phyloP scores from a whole-genome alignment of 805 yeast species.

The Starmerella roubikii region DNA sequence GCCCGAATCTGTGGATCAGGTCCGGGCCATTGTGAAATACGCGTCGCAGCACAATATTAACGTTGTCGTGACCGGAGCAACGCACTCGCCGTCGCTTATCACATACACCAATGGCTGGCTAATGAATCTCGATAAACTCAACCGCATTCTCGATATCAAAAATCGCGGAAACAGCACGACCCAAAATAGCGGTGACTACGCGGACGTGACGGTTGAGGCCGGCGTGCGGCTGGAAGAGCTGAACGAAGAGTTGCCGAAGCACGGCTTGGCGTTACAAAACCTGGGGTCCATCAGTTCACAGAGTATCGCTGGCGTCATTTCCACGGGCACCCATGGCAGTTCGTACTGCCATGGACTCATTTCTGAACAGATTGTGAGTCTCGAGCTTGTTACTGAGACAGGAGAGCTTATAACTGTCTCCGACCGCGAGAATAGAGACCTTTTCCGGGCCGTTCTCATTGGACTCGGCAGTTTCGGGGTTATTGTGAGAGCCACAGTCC shows the following conservation, averaged over 20 bases:
- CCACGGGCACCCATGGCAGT: slow-evolving; percentile 96
- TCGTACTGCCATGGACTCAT: slow-evolving; percentile 85
- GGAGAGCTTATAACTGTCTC: slow-evolving; percentile 64
- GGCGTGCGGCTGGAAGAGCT: slow-evolving; percentile 70
- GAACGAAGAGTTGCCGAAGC: slow-evolving; percentile 47
- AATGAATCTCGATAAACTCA: slow-evolving; percentile 66
- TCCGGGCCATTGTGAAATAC: slow-evolving; percentile 46
- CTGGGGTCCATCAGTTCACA: slow-evolving; percentile 91
- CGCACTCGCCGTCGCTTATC: slow-evolving; percentile 87
- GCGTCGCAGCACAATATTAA: slow-evolving; percentile 53
- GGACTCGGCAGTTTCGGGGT: slow-evolving; percentile 88
- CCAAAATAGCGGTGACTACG: slow-evolving; percentile 40
- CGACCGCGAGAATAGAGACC: slow-evolving; percentile 43
- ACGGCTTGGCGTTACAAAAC: slow-evolving; percentile 72
- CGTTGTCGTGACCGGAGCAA: slow-evolving; percentile 76
- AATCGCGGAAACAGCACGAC: background rate
- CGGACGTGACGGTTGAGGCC: slow-evolving; percentile 90
- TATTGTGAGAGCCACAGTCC: slow-evolving; percentile 69
- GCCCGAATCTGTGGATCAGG: slow-evolving; percentile 58
- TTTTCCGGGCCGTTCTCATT: slow-evolving; percentile 70
- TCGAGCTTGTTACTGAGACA: slow-evolving; percentile 58
- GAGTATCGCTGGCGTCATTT: slow-evolving; percentile 86
- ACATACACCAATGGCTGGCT: slow-evolving; percentile 84
- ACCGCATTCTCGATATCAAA: slow-evolving; percentile 38
- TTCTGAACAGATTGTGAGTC: slow-evolving; percentile 70